Percentiles rank a stretch among this genome's conserved stretches.
These are phyloP conservation scores for Geranium brycei DNA, from an alignment of 345 rosid species.

Conservation along the genomic window DNA sequence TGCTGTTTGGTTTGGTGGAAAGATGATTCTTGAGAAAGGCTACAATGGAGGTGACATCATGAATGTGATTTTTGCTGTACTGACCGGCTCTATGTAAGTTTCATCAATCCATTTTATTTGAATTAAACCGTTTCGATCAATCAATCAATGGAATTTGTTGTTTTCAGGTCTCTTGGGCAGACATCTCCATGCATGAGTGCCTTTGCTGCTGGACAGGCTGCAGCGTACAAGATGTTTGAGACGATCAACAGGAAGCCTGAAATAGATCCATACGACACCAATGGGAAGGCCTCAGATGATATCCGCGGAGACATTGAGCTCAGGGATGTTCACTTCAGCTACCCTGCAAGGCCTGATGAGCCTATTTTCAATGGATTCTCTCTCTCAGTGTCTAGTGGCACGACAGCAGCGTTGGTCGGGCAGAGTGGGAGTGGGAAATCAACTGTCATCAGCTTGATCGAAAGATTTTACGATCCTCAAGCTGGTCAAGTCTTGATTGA, in stretches of 20 bases:
- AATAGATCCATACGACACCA: conserved; percentile 25
- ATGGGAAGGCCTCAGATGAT: conserved; percentile 19
- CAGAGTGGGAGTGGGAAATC: conserved; percentile 44
- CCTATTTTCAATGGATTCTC: conserved; percentile 28
- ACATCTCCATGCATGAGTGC: conserved; percentile 29
- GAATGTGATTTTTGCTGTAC: conserved; percentile 27
- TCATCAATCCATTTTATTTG: not conserved
- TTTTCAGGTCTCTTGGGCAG: conserved; percentile 40
- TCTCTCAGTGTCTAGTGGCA: conserved; percentile 26
- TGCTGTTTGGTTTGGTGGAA: conserved; percentile 44
- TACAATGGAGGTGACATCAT: conserved; percentile 31
- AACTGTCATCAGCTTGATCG: conserved; percentile 29
- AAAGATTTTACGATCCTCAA: conserved; percentile 34
- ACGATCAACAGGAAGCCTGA: conserved; percentile 23
- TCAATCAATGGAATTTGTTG: not conserved
- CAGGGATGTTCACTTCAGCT: conserved; percentile 26
- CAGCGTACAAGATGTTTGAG: conserved; percentile 35
- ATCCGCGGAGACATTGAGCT: conserved; percentile 24
- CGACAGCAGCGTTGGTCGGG: conserved; percentile 35
- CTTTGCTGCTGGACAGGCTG: conserved; percentile 35
- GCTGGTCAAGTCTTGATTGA: conserved; percentile 32
- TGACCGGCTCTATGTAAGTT: conserved; percentile 36
- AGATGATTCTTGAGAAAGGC: conserved; percentile 34
- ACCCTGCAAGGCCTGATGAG: conserved; percentile 32
- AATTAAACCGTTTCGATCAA: not conserved